These are phyloP conservation scores for Cystofilobasidium bisporidii DNA, from an alignment of 768 basidiomycete genomes.

Conservation along the genomic window DNA sequence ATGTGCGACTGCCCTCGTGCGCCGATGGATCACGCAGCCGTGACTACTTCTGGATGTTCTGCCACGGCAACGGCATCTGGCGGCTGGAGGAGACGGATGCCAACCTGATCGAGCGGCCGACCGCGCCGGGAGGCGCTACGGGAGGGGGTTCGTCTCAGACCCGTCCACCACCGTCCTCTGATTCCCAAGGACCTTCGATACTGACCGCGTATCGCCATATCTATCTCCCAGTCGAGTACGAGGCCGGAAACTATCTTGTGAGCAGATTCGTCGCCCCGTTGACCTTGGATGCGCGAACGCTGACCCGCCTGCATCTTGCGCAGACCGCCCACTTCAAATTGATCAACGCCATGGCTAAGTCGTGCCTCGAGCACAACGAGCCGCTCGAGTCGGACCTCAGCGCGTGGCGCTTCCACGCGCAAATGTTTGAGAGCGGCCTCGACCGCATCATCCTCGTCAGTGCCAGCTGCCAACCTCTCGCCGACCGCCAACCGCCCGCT, in stretches of 20 bases:
- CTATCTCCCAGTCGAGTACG: constrained; percentile 57
- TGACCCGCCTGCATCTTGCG: no score
- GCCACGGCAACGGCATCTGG: constrained; percentile 92
- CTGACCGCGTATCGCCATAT: neutral
- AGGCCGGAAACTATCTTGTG: constrained; percentile 73
- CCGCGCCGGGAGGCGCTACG: constrained; percentile 92
- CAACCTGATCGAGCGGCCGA: constrained; percentile 61
- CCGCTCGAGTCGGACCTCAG: constrained; percentile 45
- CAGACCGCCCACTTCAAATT: constrained; percentile 83
- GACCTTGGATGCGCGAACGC: no score
- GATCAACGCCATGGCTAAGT: constrained; percentile 65
- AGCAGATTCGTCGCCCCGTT: no score
- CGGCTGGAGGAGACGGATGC: constrained; percentile 72
- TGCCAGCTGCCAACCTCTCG: neutral
- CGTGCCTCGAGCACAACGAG: constrained; percentile 57
- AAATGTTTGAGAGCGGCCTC: constrained; percentile 82
- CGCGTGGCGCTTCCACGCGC: constrained; percentile 70
- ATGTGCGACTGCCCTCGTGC: no score
- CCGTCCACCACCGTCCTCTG: no score
- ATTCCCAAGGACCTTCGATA: neutral
- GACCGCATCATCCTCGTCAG: constrained; percentile 81
- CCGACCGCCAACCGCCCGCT: neutral
- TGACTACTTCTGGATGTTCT: constrained; percentile 96
- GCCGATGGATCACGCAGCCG: no score
- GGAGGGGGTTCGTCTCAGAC: constrained; percentile 54